phyloP scores from a whole-genome alignment of 495 filamentous ascomycete genomes.

The Opeltia flavorubescens region DNA sequence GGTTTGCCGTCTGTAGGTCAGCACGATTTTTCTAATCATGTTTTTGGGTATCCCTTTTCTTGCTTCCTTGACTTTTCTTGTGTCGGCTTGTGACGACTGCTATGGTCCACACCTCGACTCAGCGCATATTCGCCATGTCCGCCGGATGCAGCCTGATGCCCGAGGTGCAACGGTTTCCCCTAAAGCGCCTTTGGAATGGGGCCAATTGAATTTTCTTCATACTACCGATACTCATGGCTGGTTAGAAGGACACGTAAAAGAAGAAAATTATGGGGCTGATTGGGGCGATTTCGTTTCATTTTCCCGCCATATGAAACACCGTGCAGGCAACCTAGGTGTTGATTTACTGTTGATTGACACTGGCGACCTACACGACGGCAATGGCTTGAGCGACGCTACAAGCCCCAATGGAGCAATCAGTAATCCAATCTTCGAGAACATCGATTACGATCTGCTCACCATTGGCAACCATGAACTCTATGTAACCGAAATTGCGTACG shows the following conservation, averaged over 20 bases:
- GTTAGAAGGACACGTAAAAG: constrained; percentile 27
- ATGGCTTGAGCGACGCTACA: constrained; percentile 26
- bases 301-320: constrained; percentile 22
- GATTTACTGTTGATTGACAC: constrained; percentile 27
- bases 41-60: neutral
- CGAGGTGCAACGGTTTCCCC: constrained; percentile 23
- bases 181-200: constrained; percentile 27
- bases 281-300: constrained; percentile 30
- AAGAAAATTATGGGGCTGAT: constrained; percentile 29
- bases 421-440: constrained; percentile 27
- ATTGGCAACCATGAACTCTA: constrained; percentile 28
- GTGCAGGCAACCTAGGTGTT: constrained; percentile 20
- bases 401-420: constrained; percentile 23
- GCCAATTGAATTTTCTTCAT: constrained; percentile 32
- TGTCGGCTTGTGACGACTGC: constrained; percentile 5
- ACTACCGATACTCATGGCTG: constrained; percentile 34
- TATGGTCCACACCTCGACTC: neutral
- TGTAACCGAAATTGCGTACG: constrained; percentile 20
- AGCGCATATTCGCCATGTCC: neutral
- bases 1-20: neutral
- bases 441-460: constrained; percentile 29
- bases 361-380: constrained; percentile 29
- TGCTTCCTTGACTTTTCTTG: neutral
- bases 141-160: constrained; percentile 26
- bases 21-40: neutral